Base-by-base conservation (phyloP, 2,329 filamentous ascomycete species). In the Phialocephala sp. region DNA sequence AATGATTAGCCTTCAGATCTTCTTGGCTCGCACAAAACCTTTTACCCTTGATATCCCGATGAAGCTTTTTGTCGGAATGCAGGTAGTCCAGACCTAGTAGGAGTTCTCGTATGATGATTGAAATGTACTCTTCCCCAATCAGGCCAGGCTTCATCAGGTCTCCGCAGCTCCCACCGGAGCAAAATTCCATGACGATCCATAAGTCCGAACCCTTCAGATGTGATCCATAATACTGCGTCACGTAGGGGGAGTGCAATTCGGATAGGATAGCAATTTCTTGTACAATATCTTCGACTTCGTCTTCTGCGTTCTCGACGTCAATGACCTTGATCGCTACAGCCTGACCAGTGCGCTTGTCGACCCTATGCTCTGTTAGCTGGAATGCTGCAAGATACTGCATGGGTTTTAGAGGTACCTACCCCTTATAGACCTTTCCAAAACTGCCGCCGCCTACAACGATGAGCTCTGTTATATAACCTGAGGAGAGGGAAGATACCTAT, bases 151-250 rank as follows among this genome's bases (percentile, higher is more conserved):
- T 97, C 90, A 99, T 91, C 68, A 99, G 82, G 77, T 98, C 95
- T 57, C 92, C 93, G 76, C 95, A 98, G 80, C 94, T 98, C 4
- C 95, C 95, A 24, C 95, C 95, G 1, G 94, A 94, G 79, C 95
- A 99, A 76, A 95, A 99, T 79, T 99, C 95, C 95, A 99, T 99
- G 78, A 98, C 93, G 73, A 99, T 99, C 95, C 95, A 99, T 74
- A 99, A 82, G 81, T 98, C 92, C 2, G 94, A 95, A 27, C 94
- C 95, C 76, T 97, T 97, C 72, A 97, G 88, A 76, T 95, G 98
- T 64, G 94, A 97, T 71, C 95, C 95, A 81, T 97, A 93, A 83
- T 99, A 99, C 79, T 96, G 95, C 45, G 95, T 99, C 68, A 98
- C 94, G 76, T 96, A 97, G 20, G 93, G 93, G 20, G 94, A 98